Percentiles rank a stretch among this genome's conserved stretches.
phyloP scores from a whole-genome alignment of 1,139 yeast species.

The Protomyces inundatus region DNA sequence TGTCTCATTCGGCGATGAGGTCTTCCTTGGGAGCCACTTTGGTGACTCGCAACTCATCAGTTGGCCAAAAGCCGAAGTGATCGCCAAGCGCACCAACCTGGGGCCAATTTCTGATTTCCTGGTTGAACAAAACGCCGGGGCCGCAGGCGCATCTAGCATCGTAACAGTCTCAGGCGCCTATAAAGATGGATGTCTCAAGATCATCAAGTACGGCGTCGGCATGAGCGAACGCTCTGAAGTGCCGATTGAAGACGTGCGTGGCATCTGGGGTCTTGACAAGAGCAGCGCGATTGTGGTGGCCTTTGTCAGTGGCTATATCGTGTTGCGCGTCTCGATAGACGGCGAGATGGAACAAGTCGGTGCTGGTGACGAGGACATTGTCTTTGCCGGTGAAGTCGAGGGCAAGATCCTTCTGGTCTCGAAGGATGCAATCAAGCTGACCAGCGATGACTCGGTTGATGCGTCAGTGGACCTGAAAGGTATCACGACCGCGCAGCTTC shows the following conservation, averaged over 20 bases:
- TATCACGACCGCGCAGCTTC: neutral
- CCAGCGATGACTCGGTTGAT: neutral
- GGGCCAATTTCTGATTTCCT: conserved; percentile 34
- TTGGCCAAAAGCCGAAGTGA: conserved; percentile 24
- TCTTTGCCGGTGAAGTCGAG: conserved; percentile 5
- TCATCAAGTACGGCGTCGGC: conserved; percentile 32
- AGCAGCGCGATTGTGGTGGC: conserved; percentile 28
- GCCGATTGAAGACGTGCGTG: conserved; percentile 26
- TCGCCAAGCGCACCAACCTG: conserved; percentile 30
- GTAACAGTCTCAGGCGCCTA: conserved; percentile 34
- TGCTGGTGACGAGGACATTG: conserved; percentile 28
- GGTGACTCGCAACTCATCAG: conserved; percentile 32
- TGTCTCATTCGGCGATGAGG: conserved; percentile 17
- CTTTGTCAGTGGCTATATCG: conserved; percentile 29
- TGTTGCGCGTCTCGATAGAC: conserved; percentile 26
- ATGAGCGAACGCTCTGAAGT: conserved; percentile 28
- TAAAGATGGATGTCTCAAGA: conserved; percentile 32
- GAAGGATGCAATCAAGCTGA: neutral
- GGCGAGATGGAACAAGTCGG: conserved; percentile 29
- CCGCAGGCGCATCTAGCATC: conserved; percentile 27
- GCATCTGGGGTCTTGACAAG: conserved; percentile 18
- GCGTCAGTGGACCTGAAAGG: neutral
- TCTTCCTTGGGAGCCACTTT: conserved; percentile 34
- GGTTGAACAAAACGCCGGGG: conserved; percentile 23
- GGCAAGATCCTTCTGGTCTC: conserved; percentile 13